These are phyloP conservation scores for Penicillium sp. DNA, from an alignment of 2,329 filamentous ascomycete species.

Conservation along the genomic window DNA sequence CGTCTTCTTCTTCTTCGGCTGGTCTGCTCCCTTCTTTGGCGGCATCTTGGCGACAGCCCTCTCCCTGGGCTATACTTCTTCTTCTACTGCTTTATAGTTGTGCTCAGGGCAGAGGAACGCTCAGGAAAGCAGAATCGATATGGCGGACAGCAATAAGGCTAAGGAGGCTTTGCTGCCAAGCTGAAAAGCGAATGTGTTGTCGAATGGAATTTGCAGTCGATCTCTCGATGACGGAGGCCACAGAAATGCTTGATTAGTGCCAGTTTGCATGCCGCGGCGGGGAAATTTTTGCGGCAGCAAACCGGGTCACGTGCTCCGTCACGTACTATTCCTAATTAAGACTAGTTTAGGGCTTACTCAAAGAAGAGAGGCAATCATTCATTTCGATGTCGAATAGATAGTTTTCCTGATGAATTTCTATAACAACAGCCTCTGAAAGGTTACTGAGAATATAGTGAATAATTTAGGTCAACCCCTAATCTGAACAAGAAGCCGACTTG, in stretches of 20 bases:
- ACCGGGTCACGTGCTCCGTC: background rate
- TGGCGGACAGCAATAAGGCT: background rate
- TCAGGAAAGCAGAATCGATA: background rate
- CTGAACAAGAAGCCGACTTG: background rate
- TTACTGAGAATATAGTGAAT: too few relatives aligned
- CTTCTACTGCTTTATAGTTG: background rate
- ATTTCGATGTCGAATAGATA: too few relatives aligned
- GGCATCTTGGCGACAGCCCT: constrained; percentile 38
- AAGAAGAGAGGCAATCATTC: too few relatives aligned
- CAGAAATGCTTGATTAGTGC: constrained; percentile 8
- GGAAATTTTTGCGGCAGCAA: background rate
- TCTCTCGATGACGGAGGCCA: background rate
- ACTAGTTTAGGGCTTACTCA: background rate
- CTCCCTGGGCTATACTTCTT: constrained; percentile 11
- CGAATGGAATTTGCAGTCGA: background rate
- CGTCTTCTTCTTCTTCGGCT: constrained; percentile 47
- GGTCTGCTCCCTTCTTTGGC: constrained; percentile 41
- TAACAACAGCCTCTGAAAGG: too few relatives aligned
- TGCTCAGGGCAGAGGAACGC: background rate
- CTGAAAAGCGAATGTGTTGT: background rate
- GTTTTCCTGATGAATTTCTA: too few relatives aligned
- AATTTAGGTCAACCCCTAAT: too few relatives aligned
- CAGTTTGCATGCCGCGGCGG: constrained; percentile 5
- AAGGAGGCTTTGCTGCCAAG: background rate
- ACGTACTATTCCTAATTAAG: background rate